phyloP scores from a whole-genome alignment of 148 eudicot genomes.

The Nyssa sinensis region DNA sequence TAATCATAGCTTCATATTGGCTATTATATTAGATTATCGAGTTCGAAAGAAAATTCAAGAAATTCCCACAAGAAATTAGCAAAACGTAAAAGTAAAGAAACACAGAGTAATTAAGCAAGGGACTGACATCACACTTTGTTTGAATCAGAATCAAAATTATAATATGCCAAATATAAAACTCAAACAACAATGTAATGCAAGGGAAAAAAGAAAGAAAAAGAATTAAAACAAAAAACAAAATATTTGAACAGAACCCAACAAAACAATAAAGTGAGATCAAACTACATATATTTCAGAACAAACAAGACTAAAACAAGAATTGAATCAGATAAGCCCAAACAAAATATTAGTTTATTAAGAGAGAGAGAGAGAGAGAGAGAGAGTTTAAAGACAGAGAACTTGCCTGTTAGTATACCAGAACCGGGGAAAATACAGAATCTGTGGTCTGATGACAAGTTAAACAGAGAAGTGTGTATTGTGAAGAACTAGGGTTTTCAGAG shows the following conservation, averaged over 20 bases:
- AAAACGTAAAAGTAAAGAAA: not conserved
- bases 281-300: not conserved
- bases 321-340: not conserved
- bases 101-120: not conserved
- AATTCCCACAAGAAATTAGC: not conserved
- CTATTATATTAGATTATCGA: not conserved
- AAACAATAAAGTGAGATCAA: constrained; percentile 5
- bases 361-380: not conserved
- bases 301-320: not conserved
- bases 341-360: not conserved
- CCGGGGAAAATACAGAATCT: not conserved
- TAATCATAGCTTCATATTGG: not conserved
- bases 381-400: too few species aligned
- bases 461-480: constrained; percentile 1
- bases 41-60: not conserved
- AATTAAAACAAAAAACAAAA: not conserved
- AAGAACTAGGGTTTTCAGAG: not conserved
- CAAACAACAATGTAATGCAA: not conserved
- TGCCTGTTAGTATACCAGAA: constrained; percentile 5
- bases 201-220: too few species aligned
- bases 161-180: not conserved
- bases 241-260: not conserved
- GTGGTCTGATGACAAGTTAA: not conserved
- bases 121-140: not conserved
- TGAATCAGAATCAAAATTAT: constrained; percentile 8